Conservation (phyloP, 1,284 basidiomycete species). For the Farysia itapuensis region DNA sequence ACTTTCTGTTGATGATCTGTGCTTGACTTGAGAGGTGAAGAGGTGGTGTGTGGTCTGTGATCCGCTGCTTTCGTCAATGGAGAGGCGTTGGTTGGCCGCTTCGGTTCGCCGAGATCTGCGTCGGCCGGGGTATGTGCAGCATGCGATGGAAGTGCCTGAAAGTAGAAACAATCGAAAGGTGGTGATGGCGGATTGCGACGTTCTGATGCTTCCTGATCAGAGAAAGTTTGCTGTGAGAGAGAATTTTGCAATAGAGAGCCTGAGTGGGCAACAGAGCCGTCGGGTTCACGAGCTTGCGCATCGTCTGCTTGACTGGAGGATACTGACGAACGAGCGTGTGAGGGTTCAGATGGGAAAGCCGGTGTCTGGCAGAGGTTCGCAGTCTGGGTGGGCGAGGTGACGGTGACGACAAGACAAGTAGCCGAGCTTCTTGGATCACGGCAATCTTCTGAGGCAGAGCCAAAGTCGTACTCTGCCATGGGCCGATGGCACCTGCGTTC, state of each 20-base stretch:
- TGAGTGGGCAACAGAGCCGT: background rate
- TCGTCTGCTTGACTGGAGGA: background rate
- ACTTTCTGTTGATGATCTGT: background rate
- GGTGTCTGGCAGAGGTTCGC: conserved; percentile 4
- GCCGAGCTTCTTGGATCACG: conserved; percentile 28
- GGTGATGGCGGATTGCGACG: conserved; percentile 15
- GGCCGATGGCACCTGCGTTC: conserved; percentile 27
- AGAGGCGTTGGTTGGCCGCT: background rate
- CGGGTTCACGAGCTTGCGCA: background rate
- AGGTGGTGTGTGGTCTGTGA: background rate
- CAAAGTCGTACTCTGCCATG: conserved; percentile 22
- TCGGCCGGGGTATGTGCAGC: background rate
- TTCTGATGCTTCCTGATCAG: conserved; percentile 12
- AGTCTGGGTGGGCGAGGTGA: conserved; percentile 1
- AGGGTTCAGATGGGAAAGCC: background rate
- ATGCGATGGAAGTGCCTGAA: conserved; percentile 5
- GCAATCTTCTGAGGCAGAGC: conserved; percentile 16
- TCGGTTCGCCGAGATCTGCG: background rate
- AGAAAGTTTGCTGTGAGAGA: conserved; percentile 9
- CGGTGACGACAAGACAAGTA: conserved; percentile 17
- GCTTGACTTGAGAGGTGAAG: background rate
- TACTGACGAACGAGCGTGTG: background rate
- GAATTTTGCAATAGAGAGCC: conserved; percentile 3
- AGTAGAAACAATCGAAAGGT: conserved; percentile 14
- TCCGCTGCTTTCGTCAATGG: background rate